Conservation (phyloP, 2,329 filamentous ascomycete species). For the Didymella keratinophila region DNA sequence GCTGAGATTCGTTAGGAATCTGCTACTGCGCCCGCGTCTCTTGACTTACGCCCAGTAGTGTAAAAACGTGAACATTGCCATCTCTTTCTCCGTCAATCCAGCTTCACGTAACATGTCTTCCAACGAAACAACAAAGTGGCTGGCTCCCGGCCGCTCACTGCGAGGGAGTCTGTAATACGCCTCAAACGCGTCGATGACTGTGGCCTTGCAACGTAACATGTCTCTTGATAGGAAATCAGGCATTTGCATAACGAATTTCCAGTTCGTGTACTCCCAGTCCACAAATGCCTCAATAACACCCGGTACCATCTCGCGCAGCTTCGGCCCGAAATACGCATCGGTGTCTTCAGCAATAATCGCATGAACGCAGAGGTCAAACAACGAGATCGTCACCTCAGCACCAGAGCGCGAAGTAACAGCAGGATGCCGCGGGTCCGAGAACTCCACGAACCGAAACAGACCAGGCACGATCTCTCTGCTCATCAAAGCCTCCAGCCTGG, state of each 20-base stretch:
- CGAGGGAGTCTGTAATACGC: neutral
- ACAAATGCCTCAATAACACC: neutral
- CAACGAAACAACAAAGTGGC: neutral
- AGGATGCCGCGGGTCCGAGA: neutral
- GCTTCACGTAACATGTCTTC: neutral
- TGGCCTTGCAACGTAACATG: neutral
- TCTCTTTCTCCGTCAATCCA: neutral
- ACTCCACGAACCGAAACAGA: neutral
- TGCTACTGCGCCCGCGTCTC: too few species aligned
- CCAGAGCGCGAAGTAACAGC: neutral
- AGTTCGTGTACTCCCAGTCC: neutral
- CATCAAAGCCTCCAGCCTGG: neutral
- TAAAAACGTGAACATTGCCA: neutral
- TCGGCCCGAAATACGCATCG: neutral
- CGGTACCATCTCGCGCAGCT: neutral
- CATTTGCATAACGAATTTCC: neutral
- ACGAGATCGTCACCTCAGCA: neutral
- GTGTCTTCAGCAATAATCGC: neutral
- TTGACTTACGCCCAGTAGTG: neutral
- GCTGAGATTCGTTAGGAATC: neutral
- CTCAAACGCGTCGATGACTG: neutral
- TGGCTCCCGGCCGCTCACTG: neutral
- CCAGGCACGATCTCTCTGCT: neutral
- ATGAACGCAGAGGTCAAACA: neutral
- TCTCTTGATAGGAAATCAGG: neutral